Evolutionary conservation across 192 early-diverging fungal species (phyloP).

Genomic region (Globomyces pollinis-pini): DNA sequence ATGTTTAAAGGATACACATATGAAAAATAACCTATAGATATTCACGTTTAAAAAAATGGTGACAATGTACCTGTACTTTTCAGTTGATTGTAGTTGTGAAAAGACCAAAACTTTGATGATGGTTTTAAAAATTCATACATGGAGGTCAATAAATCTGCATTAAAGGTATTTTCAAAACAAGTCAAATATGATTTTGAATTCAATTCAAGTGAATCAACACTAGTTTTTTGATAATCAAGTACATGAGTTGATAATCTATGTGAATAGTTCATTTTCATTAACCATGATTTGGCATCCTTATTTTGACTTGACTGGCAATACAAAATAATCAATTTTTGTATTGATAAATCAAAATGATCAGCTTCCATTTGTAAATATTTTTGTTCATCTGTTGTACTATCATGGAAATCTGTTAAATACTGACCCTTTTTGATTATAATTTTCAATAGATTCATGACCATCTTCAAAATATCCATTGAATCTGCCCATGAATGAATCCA

Average conservation of each 20-base stretch:
- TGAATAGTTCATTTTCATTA: not conserved
- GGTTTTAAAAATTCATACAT: not conserved
- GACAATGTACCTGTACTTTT: slow-evolving; percentile 7
- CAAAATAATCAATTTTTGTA: not conserved
- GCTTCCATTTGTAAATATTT: not conserved
- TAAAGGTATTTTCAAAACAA: slow-evolving; percentile 2
- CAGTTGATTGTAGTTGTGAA: not conserved
- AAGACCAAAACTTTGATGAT: not conserved
- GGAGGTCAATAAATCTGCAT: not conserved
- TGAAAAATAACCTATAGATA: slow-evolving; percentile 12
- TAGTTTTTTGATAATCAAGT: not conserved
- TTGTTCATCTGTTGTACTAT: not conserved
- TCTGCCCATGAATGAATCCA: slow-evolving; percentile 1
- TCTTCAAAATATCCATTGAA: not conserved
- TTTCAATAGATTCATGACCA: slow-evolving; percentile 1
- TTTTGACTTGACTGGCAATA: not conserved
- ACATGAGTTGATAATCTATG: slow-evolving; percentile 3
- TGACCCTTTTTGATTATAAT: not conserved
- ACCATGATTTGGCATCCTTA: not conserved
- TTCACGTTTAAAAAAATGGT: too few relatives aligned
- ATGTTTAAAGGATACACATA: slow-evolving; percentile 4
- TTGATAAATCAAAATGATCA: not conserved
- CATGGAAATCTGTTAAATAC: not conserved
- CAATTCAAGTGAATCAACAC: not conserved
- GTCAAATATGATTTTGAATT: not conserved